Evolutionary conservation across 2,329 filamentous ascomycete genomes (phyloP), one percentile per base, ranked within the genome.

Genomic region (Colletotrichum viniferum): DNA sequence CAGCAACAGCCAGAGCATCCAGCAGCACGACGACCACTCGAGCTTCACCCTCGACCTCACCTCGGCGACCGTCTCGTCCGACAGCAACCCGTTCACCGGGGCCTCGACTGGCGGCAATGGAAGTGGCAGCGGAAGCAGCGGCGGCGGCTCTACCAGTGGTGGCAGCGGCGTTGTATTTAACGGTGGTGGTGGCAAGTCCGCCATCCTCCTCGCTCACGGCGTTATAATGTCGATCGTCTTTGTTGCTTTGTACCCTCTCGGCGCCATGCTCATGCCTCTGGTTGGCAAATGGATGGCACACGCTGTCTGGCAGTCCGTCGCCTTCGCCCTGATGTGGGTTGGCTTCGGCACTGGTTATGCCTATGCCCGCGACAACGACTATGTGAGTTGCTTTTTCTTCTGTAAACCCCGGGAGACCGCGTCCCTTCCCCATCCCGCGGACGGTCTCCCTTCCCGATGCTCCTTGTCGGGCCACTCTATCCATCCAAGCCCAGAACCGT

Each of bases 171-270:
- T 76, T 74, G 73, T 73, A 76, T 76, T 76, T 74, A 76, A 65
- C 64, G 73, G 71, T 16, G 74, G 71, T 14, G 70, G 67, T 26
- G 76, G 77, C 30, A 79, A 65, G 38, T 58, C 77, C 13, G 80
- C 79, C 5, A 79, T 86, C 10, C 63, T 86, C 18, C 80, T 86
- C 7, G 82, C 88, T 0, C 91, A 93, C 76, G 92, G 91, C 64
- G 85, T 92, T 78, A 83, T 93, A 79, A 92, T 93, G 91, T 87
- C 88, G 30, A 80, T 93, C 61, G 88, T 90, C 21, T 91, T 93
- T 77, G 86, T 90, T 5, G 79, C 90, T 14, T 83, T 92, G 26
- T 93, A 92, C 77, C 92, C 92, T 1, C 77, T 92, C 4, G 92
- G 91, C 7, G 87, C 92, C 10, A 83, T 91, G 5, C 80, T 92